Conservation (phyloP, 768 basidiomycete genomes). For the Leucocoprinus birnbaumii region DNA sequence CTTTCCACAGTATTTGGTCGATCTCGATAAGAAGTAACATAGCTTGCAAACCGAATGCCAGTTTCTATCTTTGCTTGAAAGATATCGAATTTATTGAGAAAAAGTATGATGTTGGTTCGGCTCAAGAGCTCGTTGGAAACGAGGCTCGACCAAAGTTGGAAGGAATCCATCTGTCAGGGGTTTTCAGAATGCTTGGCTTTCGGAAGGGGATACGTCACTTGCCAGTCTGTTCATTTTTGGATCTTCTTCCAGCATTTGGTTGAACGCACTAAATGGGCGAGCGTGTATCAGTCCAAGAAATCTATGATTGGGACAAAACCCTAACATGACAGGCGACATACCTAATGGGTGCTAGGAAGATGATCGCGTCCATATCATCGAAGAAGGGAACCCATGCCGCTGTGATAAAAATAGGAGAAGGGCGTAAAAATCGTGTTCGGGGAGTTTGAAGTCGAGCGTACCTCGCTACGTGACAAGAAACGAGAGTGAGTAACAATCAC, state of each 20-base stretch:
- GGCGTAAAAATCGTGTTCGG: neutral
- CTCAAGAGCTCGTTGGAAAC: constrained; percentile 70
- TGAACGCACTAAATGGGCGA: constrained; percentile 46
- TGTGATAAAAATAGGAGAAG: constrained; percentile 19
- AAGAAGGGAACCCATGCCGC: constrained; percentile 62
- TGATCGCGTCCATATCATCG: constrained; percentile 69
- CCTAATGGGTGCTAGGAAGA: constrained; percentile 69
- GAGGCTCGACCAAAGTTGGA: constrained; percentile 71
- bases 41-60: constrained; percentile 62
- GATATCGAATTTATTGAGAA: constrained; percentile 83
- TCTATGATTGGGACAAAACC: neutral
- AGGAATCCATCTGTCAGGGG: constrained; percentile 64
- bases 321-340: constrained; percentile 16
- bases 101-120: constrained; percentile 71
- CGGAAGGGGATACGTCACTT: too few species aligned
- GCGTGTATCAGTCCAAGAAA: neutral
- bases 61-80: constrained; percentile 61
- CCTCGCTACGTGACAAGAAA: constrained; percentile 24
- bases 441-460: constrained; percentile 10
- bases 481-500: neutral
- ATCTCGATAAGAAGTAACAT: constrained; percentile 69
- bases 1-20: constrained; percentile 68
- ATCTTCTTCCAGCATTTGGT: constrained; percentile 69
- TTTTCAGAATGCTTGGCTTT: too few species aligned
- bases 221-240: constrained; percentile 61